Evolutionary conservation across 768 basidiomycete species (phyloP), one percentile per base, ranked within the genome.

Genomic region (Mycena maculata): DNA sequence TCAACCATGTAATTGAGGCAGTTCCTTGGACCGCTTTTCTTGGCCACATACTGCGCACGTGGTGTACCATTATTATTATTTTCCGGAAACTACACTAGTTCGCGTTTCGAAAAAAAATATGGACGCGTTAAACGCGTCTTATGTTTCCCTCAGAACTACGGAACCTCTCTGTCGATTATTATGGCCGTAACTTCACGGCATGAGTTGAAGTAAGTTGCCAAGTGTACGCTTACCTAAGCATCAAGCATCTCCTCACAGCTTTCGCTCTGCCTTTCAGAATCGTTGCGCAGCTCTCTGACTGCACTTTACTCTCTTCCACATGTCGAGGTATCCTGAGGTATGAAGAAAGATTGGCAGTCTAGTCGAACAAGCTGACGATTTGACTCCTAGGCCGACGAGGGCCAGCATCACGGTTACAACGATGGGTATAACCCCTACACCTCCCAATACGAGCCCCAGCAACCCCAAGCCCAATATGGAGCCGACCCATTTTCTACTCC

Each of bases 341-440:
- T 15, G n/a, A 10, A 18, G 60, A 44, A 25, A 3, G n/a, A 20
- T n/a, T 10, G 28, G 11, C 20, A 16, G 8, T n/a, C 10, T 8
- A 8, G 4, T 20, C 9, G 28, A 22, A 22, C 28, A 22, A 36
- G 28, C 48, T 50, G 18, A 57, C 30, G 20, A 4, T 18, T 28
- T 16, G 4, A 42, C 5, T 5, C 28, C 30, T 54, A 91, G 88
- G 84, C 87, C 5, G 89, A 92, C 76, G 89, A 92, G 76, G 87
- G 82, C 16, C 90, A 90, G 69, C 83, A 79, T 20, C 77, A 86
- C 30, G 85, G 85, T 61, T 90, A 92, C 77, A 90, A 91, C 72
- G 90, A 92, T 64, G 89, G 90, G 0, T 89, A 89, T 76, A 81
- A 79, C 66, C 83, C 86, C 10, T 87, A 90, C 68, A 72, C 78